A percentile compares a stretch with the other conserved stretches of the same genome.
phyloP scores from a whole-genome alignment of 306 rosid species.

The Alnus rubra region DNA sequence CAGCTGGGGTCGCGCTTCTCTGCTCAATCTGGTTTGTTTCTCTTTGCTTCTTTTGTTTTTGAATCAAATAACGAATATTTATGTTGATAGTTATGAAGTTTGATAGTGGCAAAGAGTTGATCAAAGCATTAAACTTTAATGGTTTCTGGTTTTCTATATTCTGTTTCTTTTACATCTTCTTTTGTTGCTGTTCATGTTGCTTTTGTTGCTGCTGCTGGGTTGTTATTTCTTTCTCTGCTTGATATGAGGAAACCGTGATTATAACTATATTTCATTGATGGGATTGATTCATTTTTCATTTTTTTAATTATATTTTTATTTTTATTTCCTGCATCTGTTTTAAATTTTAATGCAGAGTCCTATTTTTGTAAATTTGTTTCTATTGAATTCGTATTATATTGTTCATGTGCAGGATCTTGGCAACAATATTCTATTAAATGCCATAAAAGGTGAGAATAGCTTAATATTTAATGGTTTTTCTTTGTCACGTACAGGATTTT shows the following conservation, averaged over 20 bases:
- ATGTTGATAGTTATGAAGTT: neutral
- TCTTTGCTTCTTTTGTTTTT: neutral
- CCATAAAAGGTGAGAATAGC: neutral
- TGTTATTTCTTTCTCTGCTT: neutral
- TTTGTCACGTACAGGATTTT: neutral
- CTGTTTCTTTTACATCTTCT: neutral
- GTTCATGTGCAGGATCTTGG: conserved; percentile 63
- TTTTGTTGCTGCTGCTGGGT: neutral
- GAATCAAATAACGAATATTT: neutral
- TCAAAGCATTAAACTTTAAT: neutral
- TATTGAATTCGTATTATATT: neutral
- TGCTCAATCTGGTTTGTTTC: conserved; percentile 79
- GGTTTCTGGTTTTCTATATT: neutral
- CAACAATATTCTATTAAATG: conserved; percentile 32
- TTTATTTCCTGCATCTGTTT: no score
- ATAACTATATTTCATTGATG: neutral
- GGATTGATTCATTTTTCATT: neutral
- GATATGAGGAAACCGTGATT: neutral
- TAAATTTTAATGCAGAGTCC: neutral
- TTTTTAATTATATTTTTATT: neutral
- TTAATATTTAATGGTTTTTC: conserved; percentile 4
- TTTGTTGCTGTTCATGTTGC: neutral
- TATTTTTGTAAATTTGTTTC: no score
- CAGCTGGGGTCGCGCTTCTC: conserved; percentile 86
- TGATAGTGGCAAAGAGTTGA: neutral